Base-by-base conservation (phyloP, 2,329 filamentous ascomycete genomes). In the Scolecobasidium constrictum region DNA sequence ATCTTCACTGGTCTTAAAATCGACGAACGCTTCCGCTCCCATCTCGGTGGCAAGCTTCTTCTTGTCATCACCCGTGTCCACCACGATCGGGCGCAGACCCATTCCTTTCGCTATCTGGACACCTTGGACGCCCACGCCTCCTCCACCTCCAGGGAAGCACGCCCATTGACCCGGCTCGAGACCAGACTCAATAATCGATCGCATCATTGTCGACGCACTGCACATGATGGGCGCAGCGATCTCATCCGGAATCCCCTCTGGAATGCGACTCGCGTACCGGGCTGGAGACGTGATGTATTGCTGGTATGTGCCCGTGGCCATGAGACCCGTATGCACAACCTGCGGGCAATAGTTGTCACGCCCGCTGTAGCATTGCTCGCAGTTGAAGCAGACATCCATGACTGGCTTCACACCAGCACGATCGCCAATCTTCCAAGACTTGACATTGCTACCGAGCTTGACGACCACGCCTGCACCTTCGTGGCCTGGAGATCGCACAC, bases 241-340 rank as follows among this genome's bases (percentile, higher is more conserved):
- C 47, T 71, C 67, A 46, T 76, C 73, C 0, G 60, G 56, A 0
- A 78, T 66, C 1, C 67, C 71, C 23, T 77, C 69, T 0, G 73
- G 75, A 44, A 78, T 76, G 16, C 66, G 61, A 0, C 65, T 66
- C 0, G 71, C 71, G 50, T 75, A 76, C 31, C 63, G 63, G 12
- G 72, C 73, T 1, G 75, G 74, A 1, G 66, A 69, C 11, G 67
- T 62, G 31, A 78, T 58, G 53, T 79, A 80, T 53, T 79, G 71
- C 55, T 76, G 70, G 53, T 77, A 79, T 1, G 71, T 71, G 1
- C 73, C 67, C 4, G 21, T 42, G 13, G 39, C 58, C 38, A 53
- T 55, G 41, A 73, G 58, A 23, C 64, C 73, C 4, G 63, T 73
- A 47, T 62, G 55, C n/a, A 68, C 56, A 9, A 57, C 66, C 18